Evolutionary conservation across 2,329 filamentous ascomycete genomes (phyloP), one percentile per base, ranked within the genome.

Genomic region (Akanthomyces muscarius): DNA sequence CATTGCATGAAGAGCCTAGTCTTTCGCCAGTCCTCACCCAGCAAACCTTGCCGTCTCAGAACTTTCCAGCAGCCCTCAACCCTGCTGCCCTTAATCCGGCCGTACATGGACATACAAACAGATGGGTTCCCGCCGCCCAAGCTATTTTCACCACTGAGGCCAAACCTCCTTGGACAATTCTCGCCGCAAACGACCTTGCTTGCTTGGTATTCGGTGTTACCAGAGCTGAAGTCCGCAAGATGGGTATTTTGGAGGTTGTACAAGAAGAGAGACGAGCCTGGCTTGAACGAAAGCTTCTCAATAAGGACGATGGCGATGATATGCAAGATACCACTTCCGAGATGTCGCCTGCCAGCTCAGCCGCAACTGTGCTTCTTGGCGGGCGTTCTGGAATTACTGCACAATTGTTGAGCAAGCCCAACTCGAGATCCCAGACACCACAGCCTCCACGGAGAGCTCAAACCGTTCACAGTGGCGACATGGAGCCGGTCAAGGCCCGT

Each of bases 141-240:
- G 95, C 95, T 60, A 97, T 99, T 63, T 99, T 99, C 73, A 96
- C 94, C 8, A 99, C 95, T n/a, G 91, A 96, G 75, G 84, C 90
- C 16, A 87, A 89, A 66, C 85, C 91, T 10, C 95, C 94, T 3
- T 99, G 92, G 90, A 99, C 94, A 1, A 97, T 99, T 64, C 85
- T 97, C 60, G 91, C 95, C 3, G 95, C 95, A 56, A 99, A 99
- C 72, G 95, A 99, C 73, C 81, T 99, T 55, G 95, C 95, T 21
- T 99, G 95, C 75, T 81, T 99, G 50, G 89, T 98, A n/a, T 99
- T 98, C 77, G 95, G 95, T n/a, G 92, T 99, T 11, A 97, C 93
- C n/a, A 91, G 92, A 71, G 91, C 91, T 5, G 95, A 99, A 75
- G 91, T 99, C 28, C 87, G 92, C 62, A 97, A 92, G 72, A 87